Evolutionary conservation across 805 yeast species (phyloP).

Genomic region (Torulaspora maleeae): DNA sequence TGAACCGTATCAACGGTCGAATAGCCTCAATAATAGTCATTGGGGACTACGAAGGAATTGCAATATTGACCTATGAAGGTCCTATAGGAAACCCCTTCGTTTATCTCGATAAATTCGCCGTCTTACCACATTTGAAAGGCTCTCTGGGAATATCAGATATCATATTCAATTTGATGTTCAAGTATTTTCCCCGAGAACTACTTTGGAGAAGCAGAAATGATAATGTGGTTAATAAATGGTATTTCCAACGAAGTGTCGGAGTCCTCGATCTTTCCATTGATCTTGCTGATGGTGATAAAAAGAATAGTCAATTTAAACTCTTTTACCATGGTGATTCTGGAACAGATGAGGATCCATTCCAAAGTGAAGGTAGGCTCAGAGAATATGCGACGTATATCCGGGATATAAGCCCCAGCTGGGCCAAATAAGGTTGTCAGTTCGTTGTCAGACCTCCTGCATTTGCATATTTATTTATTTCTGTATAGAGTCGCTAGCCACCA

Average conservation of each 20-base stretch:
- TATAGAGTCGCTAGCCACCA: not conserved
- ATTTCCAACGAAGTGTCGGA: constrained; percentile 84
- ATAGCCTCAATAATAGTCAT: constrained; percentile 78
- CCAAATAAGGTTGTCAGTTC: constrained; percentile 6
- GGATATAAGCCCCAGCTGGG: constrained; percentile 37
- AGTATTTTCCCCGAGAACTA: constrained; percentile 63
- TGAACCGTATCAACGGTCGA: constrained; percentile 56
- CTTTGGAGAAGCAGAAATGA: constrained; percentile 85
- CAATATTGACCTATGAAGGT: constrained; percentile 82
- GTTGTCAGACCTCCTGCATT: not conserved
- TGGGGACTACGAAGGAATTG: constrained; percentile 95
- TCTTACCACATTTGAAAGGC: constrained; percentile 77
- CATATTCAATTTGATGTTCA: constrained; percentile 73
- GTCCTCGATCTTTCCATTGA: constrained; percentile 46
- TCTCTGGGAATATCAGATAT: constrained; percentile 91
- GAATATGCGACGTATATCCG: constrained; percentile 32
- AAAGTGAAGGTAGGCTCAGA: constrained; percentile 19
- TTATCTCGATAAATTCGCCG: constrained; percentile 92
- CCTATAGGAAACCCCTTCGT: constrained; percentile 45
- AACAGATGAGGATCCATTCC: constrained; percentile 18
- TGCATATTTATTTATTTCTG: not conserved
- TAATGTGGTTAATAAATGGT: constrained; percentile 97
- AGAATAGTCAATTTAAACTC: constrained; percentile 34
- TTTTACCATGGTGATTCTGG: constrained; percentile 41
- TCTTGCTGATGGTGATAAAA: constrained; percentile 33